Conservation (phyloP, 768 basidiomycete genomes). For the Boletus pseudo-olivaceus region DNA sequence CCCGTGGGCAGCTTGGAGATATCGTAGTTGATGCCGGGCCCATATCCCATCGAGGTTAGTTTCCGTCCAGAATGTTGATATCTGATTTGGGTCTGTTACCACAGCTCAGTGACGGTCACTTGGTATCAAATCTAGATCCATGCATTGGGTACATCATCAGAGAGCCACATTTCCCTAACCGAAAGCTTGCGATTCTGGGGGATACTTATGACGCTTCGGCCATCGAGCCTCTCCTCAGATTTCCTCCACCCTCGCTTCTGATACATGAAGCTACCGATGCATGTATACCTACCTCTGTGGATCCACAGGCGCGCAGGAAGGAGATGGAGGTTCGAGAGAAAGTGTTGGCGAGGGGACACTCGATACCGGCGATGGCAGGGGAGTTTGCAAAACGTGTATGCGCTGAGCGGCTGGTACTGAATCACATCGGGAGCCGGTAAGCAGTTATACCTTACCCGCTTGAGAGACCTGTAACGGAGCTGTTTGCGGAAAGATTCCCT, state of each 20-base stretch:
- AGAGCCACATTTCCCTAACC: slow-evolving; percentile 46
- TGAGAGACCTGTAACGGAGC: neutral
- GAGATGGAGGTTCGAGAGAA: slow-evolving; percentile 43
- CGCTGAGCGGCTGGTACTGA: slow-evolving; percentile 63
- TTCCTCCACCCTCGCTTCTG: slow-evolving; percentile 57
- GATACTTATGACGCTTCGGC: slow-evolving; percentile 67
- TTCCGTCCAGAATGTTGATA: neutral
- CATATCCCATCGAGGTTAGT: slow-evolving; percentile 69
- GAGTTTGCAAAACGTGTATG: slow-evolving; percentile 60
- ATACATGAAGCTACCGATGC: slow-evolving; percentile 87
- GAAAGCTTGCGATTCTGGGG: slow-evolving; percentile 74
- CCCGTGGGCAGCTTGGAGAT: slow-evolving; percentile 37
- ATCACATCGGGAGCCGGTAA: slow-evolving; percentile 74
- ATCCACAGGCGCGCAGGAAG: slow-evolving; percentile 44
- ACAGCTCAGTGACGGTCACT: neutral
- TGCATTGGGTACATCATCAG: slow-evolving; percentile 77
- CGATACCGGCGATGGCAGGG: slow-evolving; percentile 76
- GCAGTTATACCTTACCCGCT: slow-evolving; percentile 7
- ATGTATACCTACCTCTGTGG: slow-evolving; percentile 54
- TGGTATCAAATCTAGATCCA: slow-evolving; percentile 47
- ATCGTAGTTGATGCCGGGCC: slow-evolving; percentile 71
- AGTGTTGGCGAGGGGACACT: slow-evolving; percentile 69
- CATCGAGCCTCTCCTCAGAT: slow-evolving; percentile 53
- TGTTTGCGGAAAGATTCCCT: slow-evolving; percentile 43
- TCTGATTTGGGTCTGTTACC: neutral